These are phyloP conservation scores for Cercospora zeina DNA, from an alignment of 2,329 filamentous ascomycete genomes.

Conservation along the genomic window DNA sequence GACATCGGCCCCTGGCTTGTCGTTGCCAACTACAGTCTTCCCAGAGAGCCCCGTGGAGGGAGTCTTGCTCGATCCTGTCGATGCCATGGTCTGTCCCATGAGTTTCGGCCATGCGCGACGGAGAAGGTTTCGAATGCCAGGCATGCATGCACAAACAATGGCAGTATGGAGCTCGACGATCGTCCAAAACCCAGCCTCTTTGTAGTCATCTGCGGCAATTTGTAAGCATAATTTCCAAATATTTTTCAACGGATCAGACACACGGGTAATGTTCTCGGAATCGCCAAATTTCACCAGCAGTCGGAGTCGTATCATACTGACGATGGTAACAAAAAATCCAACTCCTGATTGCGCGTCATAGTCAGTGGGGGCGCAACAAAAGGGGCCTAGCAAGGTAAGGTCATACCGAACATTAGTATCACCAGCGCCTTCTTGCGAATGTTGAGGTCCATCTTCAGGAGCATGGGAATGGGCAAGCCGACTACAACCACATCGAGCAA, in stretches of 20 bases:
- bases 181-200: slow-evolving; percentile 25
- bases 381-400: background rate
- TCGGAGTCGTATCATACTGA: slow-evolving; percentile 25
- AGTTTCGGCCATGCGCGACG: slow-evolving; percentile 23
- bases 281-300: slow-evolving; percentile 24
- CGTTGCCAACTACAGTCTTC: slow-evolving; percentile 21
- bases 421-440: slow-evolving; percentile 17
- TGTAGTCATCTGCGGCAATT: slow-evolving; percentile 23
- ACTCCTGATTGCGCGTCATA: slow-evolving; percentile 5
- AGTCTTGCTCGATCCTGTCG: background rate
- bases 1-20: slow-evolving; percentile 18
- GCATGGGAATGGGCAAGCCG: slow-evolving; percentile 10
- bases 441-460: slow-evolving; percentile 21
- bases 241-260: background rate
- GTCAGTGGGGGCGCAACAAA: background rate
- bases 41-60: slow-evolving; percentile 19
- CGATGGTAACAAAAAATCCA: slow-evolving; percentile 28
- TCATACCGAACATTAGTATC: slow-evolving; percentile 20
- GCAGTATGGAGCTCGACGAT: slow-evolving; percentile 26
- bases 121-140: slow-evolving; percentile 27
- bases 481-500: slow-evolving; percentile 16
- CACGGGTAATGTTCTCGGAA: slow-evolving; percentile 24
- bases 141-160: slow-evolving; percentile 28
- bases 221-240: background rate
- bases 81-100: slow-evolving; percentile 17